A percentile compares a stretch with the other conserved stretches of the same genome.
These are phyloP conservation scores for Tolypocladium pustulatum DNA, from an alignment of 2,329 filamentous ascomycete species.

Conservation along the genomic window DNA sequence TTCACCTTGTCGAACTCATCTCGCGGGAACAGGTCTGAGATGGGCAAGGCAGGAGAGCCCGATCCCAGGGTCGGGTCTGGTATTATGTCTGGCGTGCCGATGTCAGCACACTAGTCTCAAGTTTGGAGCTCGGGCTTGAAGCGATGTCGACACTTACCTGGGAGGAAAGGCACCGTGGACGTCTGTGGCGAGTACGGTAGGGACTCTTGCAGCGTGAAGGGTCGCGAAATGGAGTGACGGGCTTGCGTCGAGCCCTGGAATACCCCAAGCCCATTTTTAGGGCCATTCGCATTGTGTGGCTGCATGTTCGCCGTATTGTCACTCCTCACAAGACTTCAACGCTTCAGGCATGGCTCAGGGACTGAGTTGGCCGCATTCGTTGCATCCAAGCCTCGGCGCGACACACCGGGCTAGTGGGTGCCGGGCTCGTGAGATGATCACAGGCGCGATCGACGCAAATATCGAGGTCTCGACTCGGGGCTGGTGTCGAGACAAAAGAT, in stretches of 20 bases:
- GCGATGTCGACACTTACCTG: conserved; percentile 39
- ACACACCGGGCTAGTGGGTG: conserved; percentile 1
- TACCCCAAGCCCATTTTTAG: conserved; percentile 22
- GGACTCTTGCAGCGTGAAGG: conserved; percentile 62
- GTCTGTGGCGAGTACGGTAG: conserved; percentile 76
- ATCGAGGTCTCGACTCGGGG: background rate
- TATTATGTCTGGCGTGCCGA: conserved; percentile 43
- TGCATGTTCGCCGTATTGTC: conserved; percentile 20
- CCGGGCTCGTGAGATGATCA: background rate
- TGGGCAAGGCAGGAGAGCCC: conserved; percentile 38
- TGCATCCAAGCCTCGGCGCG: conserved; percentile 12
- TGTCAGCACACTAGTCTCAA: background rate
- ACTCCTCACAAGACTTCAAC: conserved; percentile 13
- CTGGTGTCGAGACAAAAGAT: background rate
- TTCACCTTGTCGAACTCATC: conserved; percentile 59
- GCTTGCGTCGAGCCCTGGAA: conserved; percentile 12
- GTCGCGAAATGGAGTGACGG: conserved; percentile 22
- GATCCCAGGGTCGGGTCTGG: conserved; percentile 52
- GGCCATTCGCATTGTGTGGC: conserved; percentile 16
- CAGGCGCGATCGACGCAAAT: background rate
- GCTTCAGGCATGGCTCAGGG: conserved; percentile 19
- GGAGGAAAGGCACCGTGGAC: conserved; percentile 67
- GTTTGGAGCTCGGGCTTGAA: background rate
- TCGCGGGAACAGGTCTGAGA: conserved; percentile 40
- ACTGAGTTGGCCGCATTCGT: conserved; percentile 14